Evolutionary conservation across 1,139 yeast species (phyloP).

Genomic region (Hansenula lynferdii): DNA sequence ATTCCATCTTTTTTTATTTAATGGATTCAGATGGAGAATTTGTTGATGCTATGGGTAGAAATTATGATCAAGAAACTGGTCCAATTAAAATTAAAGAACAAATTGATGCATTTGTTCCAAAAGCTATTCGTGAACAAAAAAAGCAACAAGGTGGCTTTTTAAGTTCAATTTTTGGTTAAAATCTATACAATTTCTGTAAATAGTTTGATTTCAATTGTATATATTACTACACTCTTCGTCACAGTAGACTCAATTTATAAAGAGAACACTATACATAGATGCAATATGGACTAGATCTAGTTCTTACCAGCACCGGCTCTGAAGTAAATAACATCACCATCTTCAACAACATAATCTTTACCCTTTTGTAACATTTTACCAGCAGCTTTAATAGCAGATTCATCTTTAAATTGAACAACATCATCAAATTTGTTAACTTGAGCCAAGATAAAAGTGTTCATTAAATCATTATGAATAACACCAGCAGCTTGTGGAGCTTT

Average conservation of each 20-base stretch:
- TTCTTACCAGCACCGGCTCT: conserved; percentile 97
- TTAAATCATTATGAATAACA: conserved; percentile 76
- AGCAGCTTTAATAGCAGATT: conserved; percentile 80
- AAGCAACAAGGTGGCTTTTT: conserved; percentile 51
- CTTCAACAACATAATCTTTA: conserved; percentile 92
- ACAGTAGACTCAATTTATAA: too few species aligned
- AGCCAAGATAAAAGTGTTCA: conserved; percentile 72
- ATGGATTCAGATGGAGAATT: conserved; percentile 97
- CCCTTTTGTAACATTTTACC: conserved; percentile 95
- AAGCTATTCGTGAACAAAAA: conserved; percentile 57
- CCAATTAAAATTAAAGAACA: conserved; percentile 75
- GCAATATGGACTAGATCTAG: conserved; percentile 23
- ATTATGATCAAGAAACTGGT: conserved; percentile 75
- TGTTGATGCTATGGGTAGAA: conserved; percentile 91
- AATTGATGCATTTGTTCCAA: conserved; percentile 72
- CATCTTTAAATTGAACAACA: conserved; percentile 79
- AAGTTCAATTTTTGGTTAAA: conserved; percentile 37
- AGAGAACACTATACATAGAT: too few species aligned
- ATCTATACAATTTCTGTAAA: too few species aligned
- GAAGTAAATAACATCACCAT: conserved; percentile 88
- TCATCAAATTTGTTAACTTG: conserved; percentile 85
- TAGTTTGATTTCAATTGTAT: too few species aligned
- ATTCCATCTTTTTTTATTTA: conserved; percentile 89
- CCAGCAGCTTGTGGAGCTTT: conserved; percentile 91
- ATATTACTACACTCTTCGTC: too few species aligned